Percentiles rank a stretch among this genome's conserved stretches.
Evolutionary conservation across 306 rosid species (phyloP).

Genomic region (Abrus precatorius): DNA sequence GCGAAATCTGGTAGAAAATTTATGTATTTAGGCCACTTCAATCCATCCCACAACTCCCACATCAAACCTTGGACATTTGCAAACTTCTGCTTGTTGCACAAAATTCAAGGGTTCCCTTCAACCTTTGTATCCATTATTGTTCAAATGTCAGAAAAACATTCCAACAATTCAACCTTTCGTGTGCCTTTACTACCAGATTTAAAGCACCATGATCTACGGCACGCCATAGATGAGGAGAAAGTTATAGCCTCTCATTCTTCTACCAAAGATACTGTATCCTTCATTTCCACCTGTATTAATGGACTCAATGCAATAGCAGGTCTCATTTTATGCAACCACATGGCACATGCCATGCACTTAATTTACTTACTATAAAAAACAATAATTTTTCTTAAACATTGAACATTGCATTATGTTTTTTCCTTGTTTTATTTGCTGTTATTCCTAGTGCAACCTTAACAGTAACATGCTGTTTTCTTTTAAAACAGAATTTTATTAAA

Average conservation of each 20-base stretch:
- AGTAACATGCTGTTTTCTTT: background rate
- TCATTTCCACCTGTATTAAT: conserved; percentile 37
- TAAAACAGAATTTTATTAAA: too few relatives aligned
- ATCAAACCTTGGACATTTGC: background rate
- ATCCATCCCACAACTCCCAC: too few relatives aligned
- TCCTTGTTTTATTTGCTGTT: too few relatives aligned
- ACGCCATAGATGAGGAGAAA: conserved; percentile 38
- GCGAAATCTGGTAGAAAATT: background rate
- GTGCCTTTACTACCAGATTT: conserved; percentile 34
- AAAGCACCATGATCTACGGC: background rate
- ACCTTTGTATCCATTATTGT: background rate
- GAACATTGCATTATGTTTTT: too few relatives aligned
- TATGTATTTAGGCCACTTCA: background rate
- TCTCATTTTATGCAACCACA: background rate
- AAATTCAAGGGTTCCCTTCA: background rate
- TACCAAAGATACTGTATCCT: background rate
- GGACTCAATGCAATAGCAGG: conserved; percentile 53
- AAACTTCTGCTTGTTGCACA: background rate
- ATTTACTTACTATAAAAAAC: too few relatives aligned
- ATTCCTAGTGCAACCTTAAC: too few relatives aligned
- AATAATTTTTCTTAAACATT: too few relatives aligned
- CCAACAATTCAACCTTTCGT: conserved; percentile 9
- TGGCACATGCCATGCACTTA: too few relatives aligned
- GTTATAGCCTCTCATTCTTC: background rate
- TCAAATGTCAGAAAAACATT: conserved; percentile 11